A percentile compares a stretch with the other conserved stretches of the same genome.
Evolutionary conservation across 192 early-diverging fungal genomes (phyloP).

Genomic region (Umbelopsis sp.): DNA sequence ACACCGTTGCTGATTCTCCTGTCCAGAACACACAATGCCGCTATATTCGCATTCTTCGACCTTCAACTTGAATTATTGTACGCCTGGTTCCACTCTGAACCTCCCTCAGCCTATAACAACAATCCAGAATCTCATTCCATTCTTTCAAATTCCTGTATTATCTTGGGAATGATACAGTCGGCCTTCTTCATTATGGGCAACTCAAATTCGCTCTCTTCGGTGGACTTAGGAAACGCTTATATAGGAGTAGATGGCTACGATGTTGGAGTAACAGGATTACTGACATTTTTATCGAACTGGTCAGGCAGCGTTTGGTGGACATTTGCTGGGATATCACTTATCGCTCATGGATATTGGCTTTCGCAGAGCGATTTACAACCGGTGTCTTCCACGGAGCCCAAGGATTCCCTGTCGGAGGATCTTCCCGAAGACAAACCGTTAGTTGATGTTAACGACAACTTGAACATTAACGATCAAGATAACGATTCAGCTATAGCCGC

Average conservation of each 20-base stretch:
- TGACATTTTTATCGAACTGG: conserved; percentile 77
- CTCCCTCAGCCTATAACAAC: background rate
- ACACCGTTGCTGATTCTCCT: conserved; percentile 67
- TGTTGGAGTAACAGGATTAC: conserved; percentile 57
- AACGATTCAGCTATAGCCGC: conserved; percentile 9
- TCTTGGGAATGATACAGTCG: conserved; percentile 34
- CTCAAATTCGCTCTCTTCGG: conserved; percentile 76
- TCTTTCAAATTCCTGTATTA: background rate
- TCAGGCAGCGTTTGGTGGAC: conserved; percentile 71
- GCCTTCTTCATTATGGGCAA: conserved; percentile 75
- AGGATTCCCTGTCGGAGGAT: no score
- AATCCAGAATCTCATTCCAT: background rate
- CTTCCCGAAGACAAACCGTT: background rate
- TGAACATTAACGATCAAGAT: background rate
- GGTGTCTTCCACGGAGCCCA: no score
- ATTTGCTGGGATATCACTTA: conserved; percentile 43
- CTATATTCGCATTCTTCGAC: conserved; percentile 57
- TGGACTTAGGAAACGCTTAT: conserved; percentile 79
- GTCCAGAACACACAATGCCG: conserved; percentile 61
- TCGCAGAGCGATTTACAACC: background rate
- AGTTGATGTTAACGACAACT: background rate
- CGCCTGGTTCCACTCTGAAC: conserved; percentile 12
- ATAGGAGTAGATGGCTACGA: conserved; percentile 70
- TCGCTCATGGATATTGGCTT: conserved; percentile 20
- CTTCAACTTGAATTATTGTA: conserved; percentile 43